A percentile compares a stretch with the other conserved stretches of the same genome.
phyloP scores from a whole-genome alignment of 2,329 filamentous ascomycete genomes.

The Mycosphaerelloides madeirae region DNA sequence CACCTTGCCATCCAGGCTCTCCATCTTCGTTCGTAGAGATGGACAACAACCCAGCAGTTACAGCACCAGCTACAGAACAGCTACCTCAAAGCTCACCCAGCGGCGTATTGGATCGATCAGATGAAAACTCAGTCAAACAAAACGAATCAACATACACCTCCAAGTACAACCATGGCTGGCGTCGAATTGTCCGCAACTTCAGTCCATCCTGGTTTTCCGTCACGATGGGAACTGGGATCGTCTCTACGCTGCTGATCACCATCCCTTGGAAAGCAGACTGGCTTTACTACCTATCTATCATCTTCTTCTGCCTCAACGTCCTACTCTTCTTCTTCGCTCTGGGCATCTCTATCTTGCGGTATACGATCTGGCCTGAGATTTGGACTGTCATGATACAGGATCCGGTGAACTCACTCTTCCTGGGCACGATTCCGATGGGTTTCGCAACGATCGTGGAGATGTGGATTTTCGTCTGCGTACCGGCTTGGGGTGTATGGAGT shows the following conservation, averaged over 20 bases:
- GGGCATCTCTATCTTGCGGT: slow-evolving; percentile 55
- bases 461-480: slow-evolving; percentile 27
- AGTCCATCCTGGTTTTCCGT: slow-evolving; percentile 30
- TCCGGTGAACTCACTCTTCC: slow-evolving; percentile 62
- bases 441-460: slow-evolving; percentile 30
- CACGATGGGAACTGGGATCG: slow-evolving; percentile 62
- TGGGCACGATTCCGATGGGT: slow-evolving; percentile 42
- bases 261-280: slow-evolving; percentile 57
- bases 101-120: too few species aligned
- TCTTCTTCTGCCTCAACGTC: slow-evolving; percentile 60
- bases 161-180: slow-evolving; percentile 24
- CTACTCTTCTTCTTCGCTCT: slow-evolving; percentile 51
- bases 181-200: slow-evolving; percentile 28
- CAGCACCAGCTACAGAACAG: too few species aligned
- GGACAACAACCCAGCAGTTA: too few species aligned
- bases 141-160: neutral
- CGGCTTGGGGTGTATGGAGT: slow-evolving; percentile 41
- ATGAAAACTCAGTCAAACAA: too few species aligned
- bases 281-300: slow-evolving; percentile 57
- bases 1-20: too few species aligned
- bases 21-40: too few species aligned
- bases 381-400: slow-evolving; percentile 64
- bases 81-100: too few species aligned
- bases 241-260: slow-evolving; percentile 58
- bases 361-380: slow-evolving; percentile 61